Percentiles rank a stretch among this genome's conserved stretches.
phyloP scores from a whole-genome alignment of 2,329 filamentous ascomycete species.

The Colletotrichum higginsianum region DNA sequence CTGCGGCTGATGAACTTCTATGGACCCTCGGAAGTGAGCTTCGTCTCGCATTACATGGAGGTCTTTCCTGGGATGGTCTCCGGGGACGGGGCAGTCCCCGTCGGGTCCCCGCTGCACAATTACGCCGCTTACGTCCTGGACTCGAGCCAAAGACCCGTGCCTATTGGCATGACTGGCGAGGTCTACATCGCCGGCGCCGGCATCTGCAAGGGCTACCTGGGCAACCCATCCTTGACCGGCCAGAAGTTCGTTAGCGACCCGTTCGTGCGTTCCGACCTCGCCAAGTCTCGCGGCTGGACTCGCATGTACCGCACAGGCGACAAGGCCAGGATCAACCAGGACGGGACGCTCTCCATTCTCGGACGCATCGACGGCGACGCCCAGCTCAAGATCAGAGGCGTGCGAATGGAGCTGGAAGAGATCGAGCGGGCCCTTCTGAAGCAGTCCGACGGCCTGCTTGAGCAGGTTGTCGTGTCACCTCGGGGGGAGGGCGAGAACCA shows the following conservation, averaged over 20 bases:
- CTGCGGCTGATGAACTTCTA: constrained; percentile 47
- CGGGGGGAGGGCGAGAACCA: constrained; percentile 41
- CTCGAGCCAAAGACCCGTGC: constrained; percentile 51
- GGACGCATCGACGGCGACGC: constrained; percentile 59
- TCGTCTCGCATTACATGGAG: constrained; percentile 42
- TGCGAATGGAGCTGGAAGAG: constrained; percentile 64
- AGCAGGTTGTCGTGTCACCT: constrained; percentile 45
- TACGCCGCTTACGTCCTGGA: constrained; percentile 60
- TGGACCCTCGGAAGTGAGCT: constrained; percentile 50
- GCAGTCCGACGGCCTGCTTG: constrained; percentile 41
- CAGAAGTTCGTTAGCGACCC: constrained; percentile 42
- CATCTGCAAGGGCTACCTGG: constrained; percentile 54
- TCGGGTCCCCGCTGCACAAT: constrained; percentile 48
- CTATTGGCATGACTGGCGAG: constrained; percentile 54
- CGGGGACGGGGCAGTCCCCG: constrained; percentile 38
- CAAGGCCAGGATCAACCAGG: constrained; percentile 50
- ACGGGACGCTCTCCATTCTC: constrained; percentile 53
- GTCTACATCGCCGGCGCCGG: constrained; percentile 51
- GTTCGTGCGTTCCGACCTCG: constrained; percentile 4
- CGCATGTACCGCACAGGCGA: constrained; percentile 59
- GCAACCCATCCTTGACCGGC: constrained; percentile 43
- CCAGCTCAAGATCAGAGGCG: constrained; percentile 61
- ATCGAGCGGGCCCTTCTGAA: constrained; percentile 47
- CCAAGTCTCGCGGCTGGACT: constrained; percentile 40
- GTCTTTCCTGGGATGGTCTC: not conserved